Percentiles rank a stretch among this genome's conserved stretches.
Evolutionary conservation across 768 basidiomycete species (phyloP).

Genomic region (Tricholoma terreum): DNA sequence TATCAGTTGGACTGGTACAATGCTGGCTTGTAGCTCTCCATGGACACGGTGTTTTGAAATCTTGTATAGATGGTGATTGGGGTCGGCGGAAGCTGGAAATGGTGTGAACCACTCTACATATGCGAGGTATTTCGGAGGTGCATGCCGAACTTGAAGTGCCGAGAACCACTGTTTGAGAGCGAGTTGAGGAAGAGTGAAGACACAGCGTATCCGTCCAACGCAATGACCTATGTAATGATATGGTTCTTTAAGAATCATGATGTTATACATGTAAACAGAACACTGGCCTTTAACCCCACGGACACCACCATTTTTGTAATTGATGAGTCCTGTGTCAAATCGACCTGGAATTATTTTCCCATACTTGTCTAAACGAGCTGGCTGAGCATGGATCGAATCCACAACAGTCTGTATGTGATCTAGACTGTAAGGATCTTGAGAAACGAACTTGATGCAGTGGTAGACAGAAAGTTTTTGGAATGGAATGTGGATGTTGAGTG

Average conservation of each 20-base stretch:
- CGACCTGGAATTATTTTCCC: too few relatives aligned
- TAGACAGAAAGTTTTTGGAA: slow-evolving; percentile 30
- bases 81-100: slow-evolving; percentile 20
- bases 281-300: not conserved
- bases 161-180: too few relatives aligned
- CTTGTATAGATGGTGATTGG: slow-evolving; percentile 22
- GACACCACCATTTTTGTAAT: not conserved
- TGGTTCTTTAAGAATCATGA: not conserved
- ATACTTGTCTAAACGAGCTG: too few relatives aligned
- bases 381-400: too few relatives aligned
- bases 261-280: not conserved
- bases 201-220: not conserved
- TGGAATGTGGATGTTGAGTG: too few relatives aligned
- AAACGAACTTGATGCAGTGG: slow-evolving; percentile 28
- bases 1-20: too few relatives aligned
- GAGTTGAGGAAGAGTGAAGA: slow-evolving; percentile 3
- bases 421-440: too few relatives aligned
- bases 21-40: too few relatives aligned
- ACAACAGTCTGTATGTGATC: too few relatives aligned
- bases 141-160: slow-evolving; percentile 23
- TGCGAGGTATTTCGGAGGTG: slow-evolving; percentile 14
- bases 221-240: too few relatives aligned
- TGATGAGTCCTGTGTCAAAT: too few relatives aligned
- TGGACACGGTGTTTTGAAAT: slow-evolving; percentile 12
- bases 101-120: slow-evolving; percentile 26